Percentiles rank a stretch among this genome's conserved stretches.
phyloP scores from a whole-genome alignment of 148 eudicot genomes.

The Beta vulgaris region DNA sequence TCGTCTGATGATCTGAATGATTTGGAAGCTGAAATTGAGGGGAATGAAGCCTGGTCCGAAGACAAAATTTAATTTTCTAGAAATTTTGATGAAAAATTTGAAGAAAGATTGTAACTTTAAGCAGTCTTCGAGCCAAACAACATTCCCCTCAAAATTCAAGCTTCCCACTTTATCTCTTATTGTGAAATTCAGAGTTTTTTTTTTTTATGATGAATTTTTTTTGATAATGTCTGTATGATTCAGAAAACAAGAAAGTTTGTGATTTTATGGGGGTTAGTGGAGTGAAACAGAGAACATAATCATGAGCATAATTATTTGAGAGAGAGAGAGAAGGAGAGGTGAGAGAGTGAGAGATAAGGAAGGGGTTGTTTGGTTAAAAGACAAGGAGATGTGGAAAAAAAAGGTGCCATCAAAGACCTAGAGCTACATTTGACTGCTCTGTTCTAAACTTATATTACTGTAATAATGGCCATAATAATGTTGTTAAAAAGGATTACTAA shows the following conservation, averaged over 20 bases:
- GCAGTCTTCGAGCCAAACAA: conserved; percentile 46
- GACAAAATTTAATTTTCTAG: neutral
- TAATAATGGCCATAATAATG: too few relatives aligned
- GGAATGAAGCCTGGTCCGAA: conserved; percentile 55
- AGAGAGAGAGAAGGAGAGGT: conserved; percentile 19
- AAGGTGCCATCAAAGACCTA: conserved; percentile 15
- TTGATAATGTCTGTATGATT: neutral
- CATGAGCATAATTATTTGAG: conserved; percentile 41
- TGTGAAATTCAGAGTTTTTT: neutral
- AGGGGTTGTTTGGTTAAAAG: conserved; percentile 19
- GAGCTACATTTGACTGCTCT: conserved; percentile 5
- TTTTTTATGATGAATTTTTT: neutral
- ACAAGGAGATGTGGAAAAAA: conserved; percentile 6
- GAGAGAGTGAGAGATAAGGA: neutral
- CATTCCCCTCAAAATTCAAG: conserved; percentile 50
- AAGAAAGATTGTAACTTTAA: neutral
- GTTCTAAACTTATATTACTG: too few relatives aligned
- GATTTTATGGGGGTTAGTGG: conserved; percentile 24
- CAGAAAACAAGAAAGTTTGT: conserved; percentile 9
- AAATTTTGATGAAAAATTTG: neutral
- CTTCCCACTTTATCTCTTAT: conserved; percentile 21
- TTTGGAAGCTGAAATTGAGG: conserved; percentile 34
- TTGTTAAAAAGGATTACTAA: too few relatives aligned
- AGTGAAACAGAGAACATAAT: conserved; percentile 35
- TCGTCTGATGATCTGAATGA: conserved; percentile 9